Evolutionary conservation across 2,329 filamentous ascomycete genomes (phyloP), one percentile per base, ranked within the genome.

Genomic region (Fonsecaea nubica): DNA sequence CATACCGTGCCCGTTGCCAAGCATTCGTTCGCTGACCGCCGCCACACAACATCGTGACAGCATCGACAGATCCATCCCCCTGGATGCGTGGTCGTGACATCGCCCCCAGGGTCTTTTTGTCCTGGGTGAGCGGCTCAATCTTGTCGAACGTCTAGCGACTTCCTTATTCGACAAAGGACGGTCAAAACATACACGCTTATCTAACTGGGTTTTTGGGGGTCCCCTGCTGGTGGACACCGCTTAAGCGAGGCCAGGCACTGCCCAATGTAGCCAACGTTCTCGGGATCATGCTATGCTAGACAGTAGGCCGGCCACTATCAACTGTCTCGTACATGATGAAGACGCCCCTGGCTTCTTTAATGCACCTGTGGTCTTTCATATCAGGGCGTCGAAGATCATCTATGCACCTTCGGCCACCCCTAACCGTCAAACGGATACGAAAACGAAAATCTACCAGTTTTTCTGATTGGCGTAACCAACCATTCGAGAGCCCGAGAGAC

Each of bases 331-430:
- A 5, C 45, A 30, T 50, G 12, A 50, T 30, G 6, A 30, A 18
- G 21, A 50, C 6, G 15, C 18, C 45, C 45, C 21, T 50, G 18
- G 45, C 18, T 13, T 30, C 45, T 25, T 25, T 3, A 30, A 8
- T 3, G 21, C 45, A 25, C 10, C 12, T 25, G 21, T 9, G 9
- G 9, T 8, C 45, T 5, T 50, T 25, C 45, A 50, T 50, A 50
- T 50, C 21, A 50, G 45, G 45, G n/a, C 45, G 45, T 50, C 25
- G 21, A 50, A 50, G 45, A 50, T 50, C 45, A 25, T 50, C 21
- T 4, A 50, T 25, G 45, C 15, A 7, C 12, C 21, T 10, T 50
- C 21, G 18, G 12, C 25, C 15, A 25, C 21, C 45, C 42, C 45
- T 12, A 50, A 13, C n/a, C 4, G 45, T 50, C 15, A 21, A 30